Evolutionary conservation across 2,329 filamentous ascomycete genomes (phyloP).

Genomic region (Metarhizium album): DNA sequence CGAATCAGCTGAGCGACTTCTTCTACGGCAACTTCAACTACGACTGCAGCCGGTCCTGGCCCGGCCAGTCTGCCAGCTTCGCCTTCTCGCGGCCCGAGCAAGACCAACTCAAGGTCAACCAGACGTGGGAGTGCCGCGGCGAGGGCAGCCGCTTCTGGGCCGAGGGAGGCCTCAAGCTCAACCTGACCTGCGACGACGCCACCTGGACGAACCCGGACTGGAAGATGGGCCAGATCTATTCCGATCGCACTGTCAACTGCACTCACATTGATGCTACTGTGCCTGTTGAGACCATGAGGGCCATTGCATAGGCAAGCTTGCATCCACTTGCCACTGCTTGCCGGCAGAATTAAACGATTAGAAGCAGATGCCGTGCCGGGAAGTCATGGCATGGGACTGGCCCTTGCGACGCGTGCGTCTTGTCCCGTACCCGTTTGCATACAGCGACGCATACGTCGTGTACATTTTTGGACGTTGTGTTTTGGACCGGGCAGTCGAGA

Average conservation of each 20-base stretch:
- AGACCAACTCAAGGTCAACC: constrained; percentile 32
- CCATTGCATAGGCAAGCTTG: constrained; percentile 12
- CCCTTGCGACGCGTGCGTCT: background rate
- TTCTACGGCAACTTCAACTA: constrained; percentile 38
- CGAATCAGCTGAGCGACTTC: constrained; percentile 33
- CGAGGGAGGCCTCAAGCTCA: constrained; percentile 14
- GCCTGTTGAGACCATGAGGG: constrained; percentile 17
- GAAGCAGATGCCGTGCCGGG: background rate
- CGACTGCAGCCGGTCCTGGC: constrained; percentile 27
- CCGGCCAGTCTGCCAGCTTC: constrained; percentile 25
- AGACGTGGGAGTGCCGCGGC: constrained; percentile 37
- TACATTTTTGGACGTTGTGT: constrained; percentile 1
- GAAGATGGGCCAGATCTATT: constrained; percentile 22
- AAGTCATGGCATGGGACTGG: background rate
- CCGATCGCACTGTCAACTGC: constrained; percentile 18
- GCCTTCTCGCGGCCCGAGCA: constrained; percentile 27
- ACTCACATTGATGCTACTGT: constrained; percentile 13
- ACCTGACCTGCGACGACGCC: constrained; percentile 19
- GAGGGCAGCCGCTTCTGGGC: constrained; percentile 23
- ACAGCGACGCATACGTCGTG: constrained; percentile 1
- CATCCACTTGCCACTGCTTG: background rate
- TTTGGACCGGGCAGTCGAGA: background rate
- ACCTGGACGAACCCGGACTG: constrained; percentile 20
- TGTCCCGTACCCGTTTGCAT: background rate
- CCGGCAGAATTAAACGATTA: background rate